Base-by-base conservation (phyloP, 106 monocot species). In the Phalaenopsis equestris region DNA sequence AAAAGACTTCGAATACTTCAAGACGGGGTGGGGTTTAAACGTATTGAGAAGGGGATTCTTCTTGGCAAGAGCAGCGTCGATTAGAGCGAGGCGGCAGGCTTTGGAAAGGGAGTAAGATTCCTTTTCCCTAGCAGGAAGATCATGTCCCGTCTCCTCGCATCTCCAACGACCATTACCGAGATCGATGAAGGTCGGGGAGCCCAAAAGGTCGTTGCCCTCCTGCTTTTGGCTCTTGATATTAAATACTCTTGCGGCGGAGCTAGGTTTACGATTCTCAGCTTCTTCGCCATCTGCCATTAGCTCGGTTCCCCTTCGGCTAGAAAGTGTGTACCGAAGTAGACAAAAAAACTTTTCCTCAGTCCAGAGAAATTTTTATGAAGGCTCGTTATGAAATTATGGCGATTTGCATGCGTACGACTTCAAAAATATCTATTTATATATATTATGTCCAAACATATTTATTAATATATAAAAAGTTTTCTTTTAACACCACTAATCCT, bases 121-220 rank as follows among this genome's bases (percentile, higher is more conserved):
- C 68, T 78, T 79, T 24, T 94, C 98, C 55, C 72, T 83, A 15
- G 70, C 86, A 52, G 82, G 83, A 75, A 98, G 72, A 87, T 98
- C 98, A 80, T 98, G 98, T 15, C 98, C 94, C 36, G 92, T 91
- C 82, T 94, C 98, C 36, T 80, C 81, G 87, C 98, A 98, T 45
- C 89, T 84, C 61, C 90, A 55, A 36, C 98, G 89, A 16, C 94
- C 90, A 61, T 80, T 82, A 10, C 85, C 94, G 42, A 90, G 41
- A 47, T 91, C 90, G 36, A 30, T 36, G 85, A 89, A 98, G 19
- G 80, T 88, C 61, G 98, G 94, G 5, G 77, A 4, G 24, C 97
- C 97, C 16, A 98, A 83, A 46, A 98, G 77, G 47, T 88, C 85
- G 77, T 49, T 46, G 30, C 94, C 92, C 79, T 91, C 97, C 70